Conservation (phyloP, 371 early-diverging fungal species). For the Saksenaea vasiformis region DNA sequence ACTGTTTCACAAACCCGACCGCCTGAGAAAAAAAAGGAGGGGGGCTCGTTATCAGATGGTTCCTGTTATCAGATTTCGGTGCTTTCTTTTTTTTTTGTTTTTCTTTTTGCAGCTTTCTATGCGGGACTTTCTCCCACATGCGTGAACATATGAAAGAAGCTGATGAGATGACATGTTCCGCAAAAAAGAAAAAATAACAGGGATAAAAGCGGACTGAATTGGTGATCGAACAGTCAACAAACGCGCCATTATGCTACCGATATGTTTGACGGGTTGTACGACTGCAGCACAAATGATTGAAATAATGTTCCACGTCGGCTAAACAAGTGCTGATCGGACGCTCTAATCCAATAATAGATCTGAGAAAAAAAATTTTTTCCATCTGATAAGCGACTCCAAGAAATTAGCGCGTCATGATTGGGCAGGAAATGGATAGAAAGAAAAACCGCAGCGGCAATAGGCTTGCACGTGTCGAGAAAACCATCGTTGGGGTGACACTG, state of each 20-base stretch:
- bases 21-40: not conserved
- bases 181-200: not conserved
- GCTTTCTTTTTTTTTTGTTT: not conserved
- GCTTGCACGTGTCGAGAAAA: not conserved
- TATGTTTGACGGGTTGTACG: conserved; percentile 4
- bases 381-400: not conserved
- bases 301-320: conserved; percentile 1
- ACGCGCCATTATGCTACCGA: not conserved
- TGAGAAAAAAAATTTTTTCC: not conserved
- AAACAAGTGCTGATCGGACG: conserved; percentile 2
- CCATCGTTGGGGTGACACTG: not conserved
- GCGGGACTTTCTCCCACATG: not conserved
- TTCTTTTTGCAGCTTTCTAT: not conserved
- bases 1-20: not conserved
- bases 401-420: not conserved
- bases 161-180: not conserved
- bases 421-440: not conserved
- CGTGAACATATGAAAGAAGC: not conserved
- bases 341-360: not conserved
- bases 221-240: not conserved
- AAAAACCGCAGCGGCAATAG: not conserved
- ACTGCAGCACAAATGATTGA: conserved; percentile 3
- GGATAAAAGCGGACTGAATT: not conserved
- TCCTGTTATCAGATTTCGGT: conserved; percentile 2
- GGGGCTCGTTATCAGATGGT: conserved; percentile 6